Evolutionary conservation across 352 stramenopile genomes (phyloP).

Genomic region (Pythium coloratum): DNA sequence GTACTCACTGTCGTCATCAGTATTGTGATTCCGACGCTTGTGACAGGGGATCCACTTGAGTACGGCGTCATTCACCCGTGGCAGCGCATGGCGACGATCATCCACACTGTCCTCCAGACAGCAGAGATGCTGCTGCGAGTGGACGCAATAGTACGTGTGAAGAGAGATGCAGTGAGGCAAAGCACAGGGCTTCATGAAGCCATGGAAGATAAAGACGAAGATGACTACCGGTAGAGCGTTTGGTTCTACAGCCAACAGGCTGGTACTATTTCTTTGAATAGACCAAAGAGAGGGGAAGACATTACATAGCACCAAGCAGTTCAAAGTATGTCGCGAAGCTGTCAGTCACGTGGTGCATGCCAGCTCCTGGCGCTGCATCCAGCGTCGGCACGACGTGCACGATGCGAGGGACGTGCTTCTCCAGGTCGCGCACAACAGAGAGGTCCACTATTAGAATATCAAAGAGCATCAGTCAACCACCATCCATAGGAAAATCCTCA

Average conservation of each 20-base stretch:
- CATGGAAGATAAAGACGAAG: constrained; percentile 14
- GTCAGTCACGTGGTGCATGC: constrained; percentile 62
- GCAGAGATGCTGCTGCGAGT: constrained; percentile 62
- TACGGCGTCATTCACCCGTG: constrained; percentile 56
- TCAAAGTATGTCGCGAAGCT: constrained; percentile 74
- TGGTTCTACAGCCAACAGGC: not conserved
- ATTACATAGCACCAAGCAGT: constrained; percentile 40
- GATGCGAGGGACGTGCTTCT: constrained; percentile 78
- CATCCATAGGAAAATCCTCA: too few relatives aligned
- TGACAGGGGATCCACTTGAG: constrained; percentile 35
- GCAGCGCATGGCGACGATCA: constrained; percentile 42
- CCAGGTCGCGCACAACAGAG: constrained; percentile 54
- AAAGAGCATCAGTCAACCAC: constrained; percentile 3
- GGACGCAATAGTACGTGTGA: constrained; percentile 37
- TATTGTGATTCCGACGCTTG: constrained; percentile 39
- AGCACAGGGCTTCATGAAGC: not conserved
- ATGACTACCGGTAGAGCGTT: not conserved
- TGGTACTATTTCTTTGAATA: not conserved
- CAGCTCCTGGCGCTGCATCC: constrained; percentile 23
- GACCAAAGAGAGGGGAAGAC: not conserved
- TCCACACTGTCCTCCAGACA: constrained; percentile 48
- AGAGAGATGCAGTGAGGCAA: constrained; percentile 13
- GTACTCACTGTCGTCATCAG: constrained; percentile 5
- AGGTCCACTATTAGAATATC: constrained; percentile 42
- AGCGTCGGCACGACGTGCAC: constrained; percentile 49